phyloP scores from a whole-genome alignment of 1,284 basidiomycete genomes.

The Moesziomyces globuligerus region DNA sequence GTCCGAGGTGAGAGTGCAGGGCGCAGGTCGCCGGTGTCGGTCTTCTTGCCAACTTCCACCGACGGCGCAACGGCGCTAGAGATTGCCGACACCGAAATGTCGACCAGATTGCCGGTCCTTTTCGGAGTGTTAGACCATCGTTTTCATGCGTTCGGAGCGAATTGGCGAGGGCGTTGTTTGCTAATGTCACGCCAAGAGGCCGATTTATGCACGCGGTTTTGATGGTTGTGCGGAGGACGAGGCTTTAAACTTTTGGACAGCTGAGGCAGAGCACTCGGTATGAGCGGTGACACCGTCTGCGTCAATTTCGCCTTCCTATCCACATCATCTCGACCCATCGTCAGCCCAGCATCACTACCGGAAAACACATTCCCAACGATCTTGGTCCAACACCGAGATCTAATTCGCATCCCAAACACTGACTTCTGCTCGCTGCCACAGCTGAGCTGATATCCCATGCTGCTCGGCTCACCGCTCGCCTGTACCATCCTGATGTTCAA shows the following conservation, averaged over 20 bases:
- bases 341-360: neutral
- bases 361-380: slow-evolving; percentile 1
- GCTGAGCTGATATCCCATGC: slow-evolving; percentile 23
- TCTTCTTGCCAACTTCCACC: neutral
- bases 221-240: too few species aligned
- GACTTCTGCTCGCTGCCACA: slow-evolving; percentile 15
- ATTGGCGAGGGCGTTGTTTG: too few species aligned
- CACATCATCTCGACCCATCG: slow-evolving; percentile 1
- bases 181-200: too few species aligned
- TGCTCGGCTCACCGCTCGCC: slow-evolving; percentile 20
- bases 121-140: neutral
- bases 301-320: neutral
- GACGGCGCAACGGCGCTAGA: slow-evolving; percentile 3
- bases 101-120: slow-evolving; percentile 7
- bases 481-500: slow-evolving; percentile 20
- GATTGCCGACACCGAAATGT: slow-evolving; percentile 14
- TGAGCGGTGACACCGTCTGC: too few species aligned
- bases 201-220: too few species aligned
- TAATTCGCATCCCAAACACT: slow-evolving; percentile 4
- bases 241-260: too few species aligned
- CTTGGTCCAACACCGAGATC: slow-evolving; percentile 13
- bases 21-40: slow-evolving; percentile 27
- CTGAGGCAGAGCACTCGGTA: too few species aligned
- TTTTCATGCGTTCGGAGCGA: too few species aligned
- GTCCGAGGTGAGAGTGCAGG: slow-evolving; percentile 1